Percentiles rank a stretch among this genome's conserved stretches.
phyloP scores from a whole-genome alignment of 805 yeast species.

The Kuraishia hungarica region DNA sequence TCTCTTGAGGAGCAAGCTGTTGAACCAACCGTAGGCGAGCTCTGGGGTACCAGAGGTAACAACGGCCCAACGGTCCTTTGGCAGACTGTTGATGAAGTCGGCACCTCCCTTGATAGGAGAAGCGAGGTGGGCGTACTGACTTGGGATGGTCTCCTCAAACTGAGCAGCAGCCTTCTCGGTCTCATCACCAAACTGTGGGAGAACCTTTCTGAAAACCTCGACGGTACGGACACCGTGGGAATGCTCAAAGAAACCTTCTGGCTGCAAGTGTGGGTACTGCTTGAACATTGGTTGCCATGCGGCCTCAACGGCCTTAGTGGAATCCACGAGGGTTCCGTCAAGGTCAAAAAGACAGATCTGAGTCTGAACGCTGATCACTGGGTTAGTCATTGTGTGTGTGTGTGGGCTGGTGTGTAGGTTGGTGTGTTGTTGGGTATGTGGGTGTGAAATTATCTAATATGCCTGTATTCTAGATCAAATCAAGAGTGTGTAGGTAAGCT shows the following conservation, averaged over 20 bases:
- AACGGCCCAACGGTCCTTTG: slow-evolving; percentile 69
- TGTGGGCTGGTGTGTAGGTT: too few species aligned
- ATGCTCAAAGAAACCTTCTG: slow-evolving; percentile 62
- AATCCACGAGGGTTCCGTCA: slow-evolving; percentile 81
- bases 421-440: background rate
- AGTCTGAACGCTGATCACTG: background rate
- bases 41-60: slow-evolving; percentile 79
- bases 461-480: too few species aligned
- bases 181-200: slow-evolving; percentile 64
- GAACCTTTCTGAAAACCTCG: slow-evolving; percentile 66
- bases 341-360: slow-evolving; percentile 55
- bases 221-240: slow-evolving; percentile 81
- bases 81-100: slow-evolving; percentile 48
- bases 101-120: slow-evolving; percentile 71
- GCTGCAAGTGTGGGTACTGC: slow-evolving; percentile 44
- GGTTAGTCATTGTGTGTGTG: background rate
- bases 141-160: slow-evolving; percentile 64
- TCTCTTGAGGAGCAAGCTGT: slow-evolving; percentile 45
- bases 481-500: too few species aligned
- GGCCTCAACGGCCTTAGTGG: slow-evolving; percentile 75
- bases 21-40: slow-evolving; percentile 75
- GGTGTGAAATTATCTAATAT: background rate
- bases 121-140: slow-evolving; percentile 64
- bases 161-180: slow-evolving; percentile 42
- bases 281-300: slow-evolving; percentile 73